A percentile compares a stretch with the other conserved stretches of the same genome.
phyloP scores from a whole-genome alignment of 139 green algal genomes.

The Tetradesmus lagerheimii region DNA sequence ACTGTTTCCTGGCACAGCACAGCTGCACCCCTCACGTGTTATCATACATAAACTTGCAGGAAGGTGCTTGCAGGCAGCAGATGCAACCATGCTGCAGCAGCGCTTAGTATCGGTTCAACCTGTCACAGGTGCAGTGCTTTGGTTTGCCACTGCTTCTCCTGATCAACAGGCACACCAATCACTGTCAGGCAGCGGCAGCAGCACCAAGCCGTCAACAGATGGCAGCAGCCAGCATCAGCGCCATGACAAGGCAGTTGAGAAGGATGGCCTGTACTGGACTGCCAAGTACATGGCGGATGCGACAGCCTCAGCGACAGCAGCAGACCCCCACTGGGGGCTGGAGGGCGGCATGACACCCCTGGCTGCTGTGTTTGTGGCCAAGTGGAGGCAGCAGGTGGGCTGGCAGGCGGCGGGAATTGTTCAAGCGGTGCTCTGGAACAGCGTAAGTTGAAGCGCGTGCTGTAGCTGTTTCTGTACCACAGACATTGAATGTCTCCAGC shows the following conservation, averaged over 20 bases:
- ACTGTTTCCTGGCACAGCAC: too few species aligned
- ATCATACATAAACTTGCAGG: too few species aligned
- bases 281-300: slow-evolving; percentile 44
- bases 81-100: too few species aligned
- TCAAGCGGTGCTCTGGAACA: too few species aligned
- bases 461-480: too few species aligned
- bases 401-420: too few species aligned
- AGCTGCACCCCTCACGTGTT: too few species aligned
- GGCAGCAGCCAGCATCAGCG: neutral
- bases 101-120: too few species aligned
- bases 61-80: too few species aligned
- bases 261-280: slow-evolving; percentile 46
- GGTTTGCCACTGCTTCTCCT: too few species aligned
- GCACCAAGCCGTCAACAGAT: neutral
- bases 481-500: too few species aligned
- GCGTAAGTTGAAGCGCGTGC: too few species aligned
- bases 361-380: slow-evolving; percentile 57
- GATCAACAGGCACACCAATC: neutral
- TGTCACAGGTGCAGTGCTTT: neutral
- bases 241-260: slow-evolving; percentile 1
- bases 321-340: slow-evolving; percentile 21
- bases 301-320: neutral
- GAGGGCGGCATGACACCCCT: slow-evolving; percentile 53
- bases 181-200: neutral
- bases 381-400: slow-evolving; percentile 50